phyloP scores from a whole-genome alignment of 495 filamentous ascomycete genomes.

The Chaetomium cochliodes region DNA sequence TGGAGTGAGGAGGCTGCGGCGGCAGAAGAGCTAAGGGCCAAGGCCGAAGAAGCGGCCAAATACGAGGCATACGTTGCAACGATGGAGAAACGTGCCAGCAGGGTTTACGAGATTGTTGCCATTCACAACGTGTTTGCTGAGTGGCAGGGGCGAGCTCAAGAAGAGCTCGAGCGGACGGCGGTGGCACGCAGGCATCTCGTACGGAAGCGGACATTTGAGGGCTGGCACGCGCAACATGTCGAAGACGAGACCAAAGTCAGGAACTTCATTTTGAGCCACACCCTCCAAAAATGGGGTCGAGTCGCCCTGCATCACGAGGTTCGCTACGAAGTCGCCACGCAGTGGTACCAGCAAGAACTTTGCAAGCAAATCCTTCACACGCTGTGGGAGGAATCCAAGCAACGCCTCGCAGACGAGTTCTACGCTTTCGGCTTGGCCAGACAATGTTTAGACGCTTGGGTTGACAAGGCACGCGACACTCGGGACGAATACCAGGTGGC shows the following conservation, averaged over 20 bases:
- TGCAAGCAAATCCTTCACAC: conserved; percentile 16
- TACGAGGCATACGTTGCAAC: conserved; percentile 26
- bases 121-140: conserved; percentile 25
- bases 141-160: conserved; percentile 29
- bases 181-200: conserved; percentile 68
- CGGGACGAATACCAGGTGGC: conserved; percentile 27
- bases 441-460: conserved; percentile 24
- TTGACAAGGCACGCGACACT: conserved; percentile 17
- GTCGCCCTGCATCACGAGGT: conserved; percentile 33
- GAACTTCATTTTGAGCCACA: conserved; percentile 57
- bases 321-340: conserved; percentile 28
- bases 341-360: conserved; percentile 22
- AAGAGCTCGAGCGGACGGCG: conserved; percentile 50
- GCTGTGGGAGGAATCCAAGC: conserved; percentile 29
- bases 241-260: conserved; percentile 72
- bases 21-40: conserved; percentile 17
- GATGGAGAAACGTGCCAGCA: conserved; percentile 35
- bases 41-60: conserved; percentile 27
- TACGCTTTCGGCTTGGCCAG: neutral
- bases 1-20: conserved; percentile 28
- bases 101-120: conserved; percentile 34
- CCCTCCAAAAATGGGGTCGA: conserved; percentile 33
- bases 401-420: conserved; percentile 29
- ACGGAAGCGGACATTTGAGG: conserved; percentile 68
- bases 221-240: conserved; percentile 72